Evolutionary conservation across 768 basidiomycete genomes (phyloP).

Genomic region (Glaciozyma martinii): DNA sequence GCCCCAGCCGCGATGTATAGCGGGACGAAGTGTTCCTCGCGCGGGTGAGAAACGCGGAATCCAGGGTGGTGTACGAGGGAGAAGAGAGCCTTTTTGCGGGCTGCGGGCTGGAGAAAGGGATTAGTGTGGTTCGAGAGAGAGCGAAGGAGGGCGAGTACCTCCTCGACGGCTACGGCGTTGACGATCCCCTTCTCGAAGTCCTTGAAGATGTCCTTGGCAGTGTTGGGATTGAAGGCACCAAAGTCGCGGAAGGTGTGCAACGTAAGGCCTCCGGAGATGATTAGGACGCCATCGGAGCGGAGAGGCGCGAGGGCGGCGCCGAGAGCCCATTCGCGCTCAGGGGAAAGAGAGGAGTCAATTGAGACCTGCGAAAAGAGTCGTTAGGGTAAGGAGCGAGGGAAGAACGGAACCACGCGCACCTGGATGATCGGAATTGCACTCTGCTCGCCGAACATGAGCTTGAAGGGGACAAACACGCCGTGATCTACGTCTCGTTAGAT

Average conservation of each 20-base stretch:
- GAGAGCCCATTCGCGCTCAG: conserved; percentile 56
- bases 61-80: conserved; percentile 51
- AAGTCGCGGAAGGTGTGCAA: conserved; percentile 42
- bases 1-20: conserved; percentile 69
- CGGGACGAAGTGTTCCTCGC: conserved; percentile 73
- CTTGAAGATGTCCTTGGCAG: conserved; percentile 47
- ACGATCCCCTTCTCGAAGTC: conserved; percentile 56
- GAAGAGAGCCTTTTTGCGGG: conserved; percentile 52
- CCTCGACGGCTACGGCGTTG: conserved; percentile 43
- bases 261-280: conserved; percentile 62
- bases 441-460: conserved; percentile 55
- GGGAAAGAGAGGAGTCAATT: conserved; percentile 54
- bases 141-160: conserved; percentile 6
- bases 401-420: conserved; percentile 43
- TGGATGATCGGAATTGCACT: conserved; percentile 60
- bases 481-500: conserved; percentile 45
- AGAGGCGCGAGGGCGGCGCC: conserved; percentile 56
- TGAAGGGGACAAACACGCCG: conserved; percentile 72
- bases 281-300: conserved; percentile 57
- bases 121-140: neutral
- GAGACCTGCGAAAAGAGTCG: conserved; percentile 21
- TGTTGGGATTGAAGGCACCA: conserved; percentile 47
- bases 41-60: conserved; percentile 62
- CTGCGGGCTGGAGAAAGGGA: conserved; percentile 42
- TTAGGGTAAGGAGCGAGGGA: neutral